Evolutionary conservation across 768 basidiomycete genomes (phyloP).

Genomic region (Lepiota venenata): DNA sequence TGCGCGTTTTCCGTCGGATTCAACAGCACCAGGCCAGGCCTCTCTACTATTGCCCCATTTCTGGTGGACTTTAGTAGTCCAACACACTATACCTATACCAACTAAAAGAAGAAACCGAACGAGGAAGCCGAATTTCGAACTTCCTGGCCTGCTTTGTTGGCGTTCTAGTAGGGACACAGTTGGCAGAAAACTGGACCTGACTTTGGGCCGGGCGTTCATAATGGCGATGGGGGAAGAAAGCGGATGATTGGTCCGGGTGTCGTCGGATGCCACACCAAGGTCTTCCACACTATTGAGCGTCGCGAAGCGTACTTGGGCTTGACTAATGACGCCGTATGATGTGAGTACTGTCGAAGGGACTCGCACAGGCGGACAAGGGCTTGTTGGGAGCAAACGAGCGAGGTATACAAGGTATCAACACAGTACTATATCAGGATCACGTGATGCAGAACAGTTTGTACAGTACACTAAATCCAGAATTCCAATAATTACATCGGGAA

Average conservation of each 20-base stretch:
- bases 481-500: too few species aligned
- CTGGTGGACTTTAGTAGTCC: not conserved
- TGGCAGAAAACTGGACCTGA: slow-evolving; percentile 1
- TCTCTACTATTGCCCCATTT: not conserved
- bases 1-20: not conserved
- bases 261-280: not conserved
- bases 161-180: not conserved
- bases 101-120: slow-evolving; percentile 1
- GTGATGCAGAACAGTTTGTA: too few species aligned
- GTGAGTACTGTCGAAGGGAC: too few species aligned
- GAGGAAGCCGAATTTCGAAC: not conserved
- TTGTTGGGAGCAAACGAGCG: too few species aligned
- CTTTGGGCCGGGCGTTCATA: not conserved
- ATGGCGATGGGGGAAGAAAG: not conserved
- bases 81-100: not conserved
- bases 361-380: too few species aligned
- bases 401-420: too few species aligned
- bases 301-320: too few species aligned
- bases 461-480: too few species aligned
- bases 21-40: not conserved
- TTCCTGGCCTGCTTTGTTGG: not conserved
- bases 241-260: not conserved
- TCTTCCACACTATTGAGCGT: not conserved
- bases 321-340: too few species aligned
- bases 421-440: too few species aligned